phyloP scores from a whole-genome alignment of 2,329 filamentous ascomycete genomes.

The Ramularia endophylla region DNA sequence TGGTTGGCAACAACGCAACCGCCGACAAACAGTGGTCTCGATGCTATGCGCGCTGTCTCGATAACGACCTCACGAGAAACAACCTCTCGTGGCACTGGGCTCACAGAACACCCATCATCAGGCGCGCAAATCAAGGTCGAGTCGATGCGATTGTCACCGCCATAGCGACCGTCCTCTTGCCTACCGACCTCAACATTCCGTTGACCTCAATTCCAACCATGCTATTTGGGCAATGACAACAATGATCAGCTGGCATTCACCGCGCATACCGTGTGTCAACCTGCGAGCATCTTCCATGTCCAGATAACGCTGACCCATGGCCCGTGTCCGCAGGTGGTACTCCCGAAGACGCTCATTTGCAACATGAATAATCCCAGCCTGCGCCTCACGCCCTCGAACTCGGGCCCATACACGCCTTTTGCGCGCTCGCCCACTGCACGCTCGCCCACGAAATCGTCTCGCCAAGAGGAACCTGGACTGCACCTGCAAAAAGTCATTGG shows the following conservation, averaged over 20 bases:
- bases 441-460: conserved; percentile 51
- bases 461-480: conserved; percentile 47
- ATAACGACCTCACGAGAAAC: no score
- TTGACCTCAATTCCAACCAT: neutral
- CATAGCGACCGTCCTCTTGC: no score
- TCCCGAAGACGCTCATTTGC: no score
- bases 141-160: no score
- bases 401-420: conserved; percentile 47
- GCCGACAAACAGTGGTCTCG: no score
- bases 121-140: no score
- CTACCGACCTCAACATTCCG: no score
- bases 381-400: conserved; percentile 64
- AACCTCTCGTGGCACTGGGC: no score
- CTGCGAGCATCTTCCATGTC: neutral
- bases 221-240: neutral
- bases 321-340: no score
- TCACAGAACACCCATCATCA: no score
- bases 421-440: conserved; percentile 55
- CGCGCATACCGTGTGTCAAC: conserved; percentile 10
- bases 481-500: conserved; percentile 81
- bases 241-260: conserved; percentile 12
- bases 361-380: conserved; percentile 24
- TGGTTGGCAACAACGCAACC: no score
- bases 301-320: neutral
- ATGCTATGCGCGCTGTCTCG: no score